Base-by-base conservation (phyloP, 192 early-diverging fungal species). In the Gigaspora rosea region DNA sequence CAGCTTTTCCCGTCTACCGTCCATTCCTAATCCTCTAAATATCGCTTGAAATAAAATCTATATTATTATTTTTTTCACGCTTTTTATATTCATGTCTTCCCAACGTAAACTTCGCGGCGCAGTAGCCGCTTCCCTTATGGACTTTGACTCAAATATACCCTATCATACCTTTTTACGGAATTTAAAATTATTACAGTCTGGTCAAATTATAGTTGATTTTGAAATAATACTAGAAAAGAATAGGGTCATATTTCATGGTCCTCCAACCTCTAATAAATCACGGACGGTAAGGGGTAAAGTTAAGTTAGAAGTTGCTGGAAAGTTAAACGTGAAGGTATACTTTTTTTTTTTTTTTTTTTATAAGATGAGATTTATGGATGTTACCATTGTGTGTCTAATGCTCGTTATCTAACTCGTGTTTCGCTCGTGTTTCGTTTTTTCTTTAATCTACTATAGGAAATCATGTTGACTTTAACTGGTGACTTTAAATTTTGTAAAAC, bases 271-370 rank as follows among this genome's bases (percentile, higher is more conserved):
- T 32, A 22, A 52, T 50, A 71, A 71, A 33, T 36, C 27, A 33
- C 27, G 69, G 49, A 71, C 48, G 20, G 69, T 71, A 48, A 71
- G 69, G 49, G 69, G 69, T 13, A 71, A 71, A 71, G 69, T 71
- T 47, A 71, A 33, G 69, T 49, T 71, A 36, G 69, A 71, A 71
- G 49, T 71, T n/a, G 69, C 69, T 35, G 69, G 69, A 18, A 71
- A 56, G 18, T 33, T 71, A 56, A 49, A 71, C 51, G 69, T 71
- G 6, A 71, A 71, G 33, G 69, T 71, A 71, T n/a, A n/a, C n/a
- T n/a, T n/a, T n/a, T n/a, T n/a, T n/a, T n/a, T n/a, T n/a, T n/a
- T n/a, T n/a, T n/a, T n/a, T n/a, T 36, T 13, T 63, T 12, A 35
- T 13, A 41, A 41, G 41, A 41, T 41, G 7, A 41, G 41, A 41